Evolutionary conservation across 2,329 filamentous ascomycete genomes (phyloP).

Genomic region (Pyricularia sp.): DNA sequence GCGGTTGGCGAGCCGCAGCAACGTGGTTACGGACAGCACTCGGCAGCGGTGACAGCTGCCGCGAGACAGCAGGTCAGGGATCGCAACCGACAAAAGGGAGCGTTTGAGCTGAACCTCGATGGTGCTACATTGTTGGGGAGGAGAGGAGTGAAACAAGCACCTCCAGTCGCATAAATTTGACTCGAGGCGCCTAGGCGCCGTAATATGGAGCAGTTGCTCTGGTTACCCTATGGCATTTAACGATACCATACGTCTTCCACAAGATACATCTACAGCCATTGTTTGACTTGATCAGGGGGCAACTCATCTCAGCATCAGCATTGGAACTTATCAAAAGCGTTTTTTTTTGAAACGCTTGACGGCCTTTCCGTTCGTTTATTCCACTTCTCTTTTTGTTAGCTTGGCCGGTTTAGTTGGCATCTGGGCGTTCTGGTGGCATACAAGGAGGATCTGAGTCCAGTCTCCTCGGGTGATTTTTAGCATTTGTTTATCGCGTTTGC

Average conservation of each 20-base stretch:
- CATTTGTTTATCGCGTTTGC: background rate
- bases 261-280: background rate
- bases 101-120: slow-evolving; percentile 84
- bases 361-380: background rate
- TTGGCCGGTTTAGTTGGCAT: background rate
- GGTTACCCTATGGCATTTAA: background rate
- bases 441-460: background rate
- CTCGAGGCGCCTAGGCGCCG: no score
- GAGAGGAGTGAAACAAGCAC: slow-evolving; percentile 39
- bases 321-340: background rate
- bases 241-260: background rate
- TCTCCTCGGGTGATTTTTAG: background rate
- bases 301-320: background rate
- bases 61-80: slow-evolving; percentile 67
- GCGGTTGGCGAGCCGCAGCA: slow-evolving; percentile 10
- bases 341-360: background rate
- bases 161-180: slow-evolving; percentile 22
- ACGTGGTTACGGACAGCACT: slow-evolving; percentile 81
- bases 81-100: slow-evolving; percentile 56
- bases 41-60: slow-evolving; percentile 67
- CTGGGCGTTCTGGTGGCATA: background rate
- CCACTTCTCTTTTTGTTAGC: background rate
- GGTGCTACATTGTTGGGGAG: slow-evolving; percentile 81
- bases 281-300: background rate
- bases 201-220: background rate